Conservation (phyloP, 2,329 filamentous ascomycete species). For the Colletotrichum incanum region DNA sequence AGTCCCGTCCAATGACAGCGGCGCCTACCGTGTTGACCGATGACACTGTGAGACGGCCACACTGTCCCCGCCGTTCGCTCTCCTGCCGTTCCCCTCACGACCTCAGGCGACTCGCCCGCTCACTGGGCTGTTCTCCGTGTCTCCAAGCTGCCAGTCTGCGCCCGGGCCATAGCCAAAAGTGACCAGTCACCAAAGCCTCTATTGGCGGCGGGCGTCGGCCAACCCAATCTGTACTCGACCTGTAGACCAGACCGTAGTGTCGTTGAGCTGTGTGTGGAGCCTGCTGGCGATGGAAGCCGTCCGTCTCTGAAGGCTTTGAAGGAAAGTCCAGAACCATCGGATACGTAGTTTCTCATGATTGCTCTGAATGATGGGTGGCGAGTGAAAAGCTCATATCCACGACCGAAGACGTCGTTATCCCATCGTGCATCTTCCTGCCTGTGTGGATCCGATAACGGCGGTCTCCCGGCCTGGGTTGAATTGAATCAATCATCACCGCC, state of each 20-base stretch:
- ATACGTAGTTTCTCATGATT: background rate
- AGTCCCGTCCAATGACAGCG: conserved; percentile 27
- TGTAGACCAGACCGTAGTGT: too few relatives aligned
- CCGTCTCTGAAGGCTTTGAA: background rate
- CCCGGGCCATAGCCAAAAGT: conserved; percentile 38
- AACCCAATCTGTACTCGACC: background rate
- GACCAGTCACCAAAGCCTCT: conserved; percentile 32
- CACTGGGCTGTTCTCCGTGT: background rate
- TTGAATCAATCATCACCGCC: conserved; percentile 16
- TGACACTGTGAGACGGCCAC: background rate
- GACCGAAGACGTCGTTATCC: background rate
- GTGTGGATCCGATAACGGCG: conserved; percentile 28
- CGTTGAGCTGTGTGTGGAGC: background rate
- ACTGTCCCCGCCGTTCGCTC: conserved; percentile 32
- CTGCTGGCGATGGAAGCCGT: background rate
- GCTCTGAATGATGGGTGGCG: background rate
- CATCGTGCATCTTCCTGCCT: conserved; percentile 5
- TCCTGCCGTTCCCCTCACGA: conserved; percentile 22
- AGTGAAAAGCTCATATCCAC: background rate
- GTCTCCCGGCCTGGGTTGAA: background rate
- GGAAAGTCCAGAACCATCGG: background rate
- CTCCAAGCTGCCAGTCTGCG: conserved; percentile 5
- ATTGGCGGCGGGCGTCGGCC: background rate
- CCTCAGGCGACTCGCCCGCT: conserved; percentile 9
- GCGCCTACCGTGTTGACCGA: conserved; percentile 39